Evolutionary conservation across 1,284 basidiomycete genomes (phyloP), one percentile per base, ranked within the genome.

Genomic region (Ceratobasidium theobromae): DNA sequence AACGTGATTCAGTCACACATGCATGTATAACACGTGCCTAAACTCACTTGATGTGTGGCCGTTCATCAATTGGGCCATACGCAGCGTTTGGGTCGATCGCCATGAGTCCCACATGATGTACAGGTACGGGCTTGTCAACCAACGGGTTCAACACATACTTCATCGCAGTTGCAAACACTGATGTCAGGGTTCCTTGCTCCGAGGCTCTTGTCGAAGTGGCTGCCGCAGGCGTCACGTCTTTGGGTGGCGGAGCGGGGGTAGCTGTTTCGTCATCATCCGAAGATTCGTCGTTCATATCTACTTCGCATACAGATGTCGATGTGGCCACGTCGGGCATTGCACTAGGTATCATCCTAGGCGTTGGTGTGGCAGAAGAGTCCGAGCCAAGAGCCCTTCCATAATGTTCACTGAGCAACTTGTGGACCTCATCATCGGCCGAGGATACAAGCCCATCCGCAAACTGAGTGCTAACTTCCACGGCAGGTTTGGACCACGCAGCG

Each of bases 11-110:
- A 52, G 23, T n/a, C n/a, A n/a, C n/a, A n/a, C n/a, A n/a, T n/a
- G n/a, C n/a, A n/a, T n/a, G n/a, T n/a, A n/a, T n/a, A n/a, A n/a
- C n/a, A n/a, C n/a, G n/a, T n/a, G n/a, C n/a, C n/a, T n/a, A n/a
- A n/a, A 68, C 68, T n/a, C 89, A 89, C 75, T 88, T 87, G 77
- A 91, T 85, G 75, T 91, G 89, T 2, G 89, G 88, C 18, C 82
- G 81, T 27, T 87, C 86, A 71, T 88, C 86, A 33, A 86, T 83
- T 18, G 77, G 75, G 1, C 78, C 66, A 41, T 65, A 70, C 14
- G 65, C 48, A 45, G 60, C 53, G 21, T 54, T 53, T 8, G 65
- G 41, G 27, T 83, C 81, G 3, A 78, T 74, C 4, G 77, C 75
- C 16, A 84, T 77, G 3, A 82, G 75, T 3, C 79, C 80, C 68